phyloP scores from a whole-genome alignment of 441 rosid genomes.

The Adansonia grandidieri region DNA sequence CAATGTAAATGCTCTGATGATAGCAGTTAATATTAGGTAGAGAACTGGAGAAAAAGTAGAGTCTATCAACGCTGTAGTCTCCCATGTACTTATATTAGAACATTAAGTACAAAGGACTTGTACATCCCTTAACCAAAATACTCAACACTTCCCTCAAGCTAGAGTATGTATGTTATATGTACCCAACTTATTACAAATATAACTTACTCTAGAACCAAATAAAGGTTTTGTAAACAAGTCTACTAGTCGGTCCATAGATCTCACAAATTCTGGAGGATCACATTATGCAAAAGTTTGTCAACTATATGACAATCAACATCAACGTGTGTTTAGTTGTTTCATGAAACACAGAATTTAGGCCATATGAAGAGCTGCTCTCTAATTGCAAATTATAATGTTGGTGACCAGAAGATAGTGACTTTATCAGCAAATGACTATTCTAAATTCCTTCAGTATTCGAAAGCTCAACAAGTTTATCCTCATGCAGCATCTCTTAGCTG shows the following conservation, averaged over 20 bases:
- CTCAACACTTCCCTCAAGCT: background rate
- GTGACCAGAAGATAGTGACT: background rate
- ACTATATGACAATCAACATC: slow-evolving; percentile 1
- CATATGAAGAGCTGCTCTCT: background rate
- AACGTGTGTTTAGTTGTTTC: background rate
- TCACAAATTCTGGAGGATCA: background rate
- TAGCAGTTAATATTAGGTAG: background rate
- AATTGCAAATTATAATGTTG: background rate
- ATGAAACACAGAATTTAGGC: background rate
- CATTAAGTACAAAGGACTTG: background rate
- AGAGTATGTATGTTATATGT: too few species aligned
- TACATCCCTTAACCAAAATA: background rate
- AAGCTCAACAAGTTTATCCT: background rate
- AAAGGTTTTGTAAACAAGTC: background rate
- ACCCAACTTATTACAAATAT: background rate
- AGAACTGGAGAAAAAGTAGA: background rate
- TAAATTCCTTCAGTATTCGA: background rate
- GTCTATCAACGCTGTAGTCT: background rate
- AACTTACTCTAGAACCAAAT: background rate
- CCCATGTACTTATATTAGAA: background rate
- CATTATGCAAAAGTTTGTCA: background rate
- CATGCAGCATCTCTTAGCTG: background rate
- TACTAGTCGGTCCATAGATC: background rate
- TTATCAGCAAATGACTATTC: background rate
- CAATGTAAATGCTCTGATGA: background rate